phyloP scores from a whole-genome alignment of 1,284 basidiomycete species.

The Boletus mariae region DNA sequence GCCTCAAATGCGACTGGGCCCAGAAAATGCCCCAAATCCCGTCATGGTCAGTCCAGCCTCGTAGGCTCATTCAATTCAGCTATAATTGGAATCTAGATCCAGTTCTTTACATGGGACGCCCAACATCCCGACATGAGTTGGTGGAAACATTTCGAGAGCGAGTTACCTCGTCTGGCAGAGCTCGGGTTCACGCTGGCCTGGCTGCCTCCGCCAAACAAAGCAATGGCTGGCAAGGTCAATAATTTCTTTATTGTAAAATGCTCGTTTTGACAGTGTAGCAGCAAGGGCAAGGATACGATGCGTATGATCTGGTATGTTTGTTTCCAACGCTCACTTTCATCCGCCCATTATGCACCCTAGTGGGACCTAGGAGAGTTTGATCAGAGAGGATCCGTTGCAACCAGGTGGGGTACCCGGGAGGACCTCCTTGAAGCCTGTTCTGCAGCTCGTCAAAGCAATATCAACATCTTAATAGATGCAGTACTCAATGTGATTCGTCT shows the following conservation, averaged over 20 bases:
- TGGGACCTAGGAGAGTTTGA: slow-evolving; percentile 94
- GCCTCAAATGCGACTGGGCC: slow-evolving; percentile 53
- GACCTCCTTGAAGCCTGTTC: slow-evolving; percentile 71
- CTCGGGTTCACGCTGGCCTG: slow-evolving; percentile 84
- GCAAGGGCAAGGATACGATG: slow-evolving; percentile 74
- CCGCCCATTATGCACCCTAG: slow-evolving; percentile 32
- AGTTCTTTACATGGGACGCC: slow-evolving; percentile 83
- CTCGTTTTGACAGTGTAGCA: slow-evolving; percentile 27
- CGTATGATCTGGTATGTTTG: slow-evolving; percentile 66
- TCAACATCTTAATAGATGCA: slow-evolving; percentile 73
- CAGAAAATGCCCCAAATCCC: slow-evolving; percentile 49
- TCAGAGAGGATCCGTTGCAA: slow-evolving; percentile 75
- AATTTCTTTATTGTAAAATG: not conserved
- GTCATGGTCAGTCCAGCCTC: slow-evolving; percentile 53
- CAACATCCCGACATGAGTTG: slow-evolving; percentile 58
- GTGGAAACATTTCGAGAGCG: slow-evolving; percentile 80
- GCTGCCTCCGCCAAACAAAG: slow-evolving; percentile 78
- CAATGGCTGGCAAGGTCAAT: slow-evolving; percentile 50
- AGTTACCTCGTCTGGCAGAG: slow-evolving; percentile 65
- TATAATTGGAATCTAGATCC: slow-evolving; percentile 46
- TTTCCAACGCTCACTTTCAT: not conserved
- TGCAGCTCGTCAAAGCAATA: slow-evolving; percentile 51
- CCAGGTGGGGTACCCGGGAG: slow-evolving; percentile 90
- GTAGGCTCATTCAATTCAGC: not conserved
- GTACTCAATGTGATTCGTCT: slow-evolving; percentile 62